phyloP scores from a whole-genome alignment of 495 filamentous ascomycete species.

The Penicillium pancosmium region DNA sequence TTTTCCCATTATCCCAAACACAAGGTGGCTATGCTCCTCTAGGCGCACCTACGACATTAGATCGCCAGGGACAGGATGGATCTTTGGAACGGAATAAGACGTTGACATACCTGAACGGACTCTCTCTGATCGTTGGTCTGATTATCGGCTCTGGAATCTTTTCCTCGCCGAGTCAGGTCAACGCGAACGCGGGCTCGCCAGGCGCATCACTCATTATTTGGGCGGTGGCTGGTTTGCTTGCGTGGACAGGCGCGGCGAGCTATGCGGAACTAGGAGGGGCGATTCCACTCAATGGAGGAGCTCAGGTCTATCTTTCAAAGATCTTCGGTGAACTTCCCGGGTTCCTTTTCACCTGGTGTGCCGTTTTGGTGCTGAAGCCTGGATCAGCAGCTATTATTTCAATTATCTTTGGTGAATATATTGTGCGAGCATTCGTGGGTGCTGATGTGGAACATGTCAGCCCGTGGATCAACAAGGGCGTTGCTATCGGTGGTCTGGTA shows the following conservation, averaged over 20 bases:
- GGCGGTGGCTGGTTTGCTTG: constrained; percentile 84
- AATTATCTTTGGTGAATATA: constrained; percentile 97
- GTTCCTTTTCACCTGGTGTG: constrained; percentile 95
- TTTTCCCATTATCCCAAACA: constrained; percentile 91
- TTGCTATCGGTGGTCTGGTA: constrained; percentile 76
- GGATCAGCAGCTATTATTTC: constrained; percentile 92
- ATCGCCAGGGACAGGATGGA: constrained; percentile 50
- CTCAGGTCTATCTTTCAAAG: constrained; percentile 90
- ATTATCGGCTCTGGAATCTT: constrained; percentile 99
- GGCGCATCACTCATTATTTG: constrained; percentile 89
- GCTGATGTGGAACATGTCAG: constrained; percentile 75
- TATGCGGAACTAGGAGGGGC: constrained; percentile 96
- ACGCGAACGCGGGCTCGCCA: constrained; percentile 87
- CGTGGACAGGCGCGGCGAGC: constrained; percentile 95
- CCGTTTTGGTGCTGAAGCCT: constrained; percentile 91
- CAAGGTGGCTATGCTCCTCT: constrained; percentile 80
- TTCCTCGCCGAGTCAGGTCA: constrained; percentile 92
- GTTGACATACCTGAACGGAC: constrained; percentile 88
- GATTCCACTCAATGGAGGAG: constrained; percentile 92
- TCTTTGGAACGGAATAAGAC: constrained; percentile 94
- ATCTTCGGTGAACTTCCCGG: constrained; percentile 92
- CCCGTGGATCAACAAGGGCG: constrained; percentile 87
- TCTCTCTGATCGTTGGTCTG: constrained; percentile 86
- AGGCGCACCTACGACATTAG: constrained; percentile 62
- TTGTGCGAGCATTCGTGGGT: constrained; percentile 82